phyloP scores from a whole-genome alignment of 2,329 filamentous ascomycete genomes.

The Trichoderma cornu-damae region DNA sequence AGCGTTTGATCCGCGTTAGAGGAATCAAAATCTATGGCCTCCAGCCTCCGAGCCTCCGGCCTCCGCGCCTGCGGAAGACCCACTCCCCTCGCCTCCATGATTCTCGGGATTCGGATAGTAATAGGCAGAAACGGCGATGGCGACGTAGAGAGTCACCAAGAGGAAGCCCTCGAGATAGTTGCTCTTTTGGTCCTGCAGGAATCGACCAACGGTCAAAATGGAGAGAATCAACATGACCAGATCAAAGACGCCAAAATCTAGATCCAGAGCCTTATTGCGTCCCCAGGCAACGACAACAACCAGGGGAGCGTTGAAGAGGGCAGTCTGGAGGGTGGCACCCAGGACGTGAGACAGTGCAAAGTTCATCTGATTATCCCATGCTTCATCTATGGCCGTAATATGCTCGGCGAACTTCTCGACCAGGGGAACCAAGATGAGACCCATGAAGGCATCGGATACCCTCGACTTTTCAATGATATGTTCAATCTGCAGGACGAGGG shows the following conservation, averaged over 20 bases:
- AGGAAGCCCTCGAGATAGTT: constrained; percentile 72
- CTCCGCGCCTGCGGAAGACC: background rate
- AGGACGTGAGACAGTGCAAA: constrained; percentile 68
- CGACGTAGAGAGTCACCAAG: constrained; percentile 48
- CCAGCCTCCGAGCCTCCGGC: background rate
- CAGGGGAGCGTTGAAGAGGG: constrained; percentile 67
- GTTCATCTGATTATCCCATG: constrained; percentile 56
- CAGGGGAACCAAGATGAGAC: constrained; percentile 60
- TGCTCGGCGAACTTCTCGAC: constrained; percentile 70
- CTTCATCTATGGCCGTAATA: constrained; percentile 64
- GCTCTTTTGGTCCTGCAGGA: constrained; percentile 67
- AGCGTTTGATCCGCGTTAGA: background rate
- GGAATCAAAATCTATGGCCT: background rate
- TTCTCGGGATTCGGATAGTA: constrained; percentile 47
- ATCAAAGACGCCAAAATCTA: constrained; percentile 74
- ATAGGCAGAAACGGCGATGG: constrained; percentile 54
- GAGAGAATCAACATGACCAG: constrained; percentile 67
- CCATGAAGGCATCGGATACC: constrained; percentile 32
- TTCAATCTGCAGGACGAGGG: constrained; percentile 61
- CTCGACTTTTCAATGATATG: constrained; percentile 36
- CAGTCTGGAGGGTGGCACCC: constrained; percentile 69
- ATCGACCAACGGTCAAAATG: constrained; percentile 69
- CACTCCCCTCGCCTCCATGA: constrained; percentile 9
- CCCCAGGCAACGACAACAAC: constrained; percentile 69
- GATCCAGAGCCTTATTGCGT: constrained; percentile 57